These are phyloP conservation scores for Eucalyptus regnans DNA, from an alignment of 345 rosid genomes.

Conservation along the genomic window DNA sequence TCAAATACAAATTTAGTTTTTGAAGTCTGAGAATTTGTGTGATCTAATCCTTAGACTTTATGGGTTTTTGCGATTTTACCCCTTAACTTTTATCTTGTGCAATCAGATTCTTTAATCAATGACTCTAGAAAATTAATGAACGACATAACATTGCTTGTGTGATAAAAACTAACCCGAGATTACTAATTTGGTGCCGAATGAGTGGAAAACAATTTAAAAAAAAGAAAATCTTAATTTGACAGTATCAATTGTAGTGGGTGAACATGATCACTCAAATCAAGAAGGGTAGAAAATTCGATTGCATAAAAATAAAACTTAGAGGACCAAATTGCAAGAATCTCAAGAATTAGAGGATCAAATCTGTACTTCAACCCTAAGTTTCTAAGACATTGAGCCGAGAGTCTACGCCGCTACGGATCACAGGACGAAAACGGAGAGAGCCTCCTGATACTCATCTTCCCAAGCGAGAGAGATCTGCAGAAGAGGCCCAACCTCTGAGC, in stretches of 20 bases:
- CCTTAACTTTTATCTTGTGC: background rate
- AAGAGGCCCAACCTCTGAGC: background rate
- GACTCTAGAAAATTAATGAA: background rate
- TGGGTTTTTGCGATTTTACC: background rate
- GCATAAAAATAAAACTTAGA: background rate
- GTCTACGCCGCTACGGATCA: background rate
- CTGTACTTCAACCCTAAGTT: background rate
- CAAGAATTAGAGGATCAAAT: background rate
- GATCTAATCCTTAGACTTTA: background rate
- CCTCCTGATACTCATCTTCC: background rate
- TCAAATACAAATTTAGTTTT: background rate
- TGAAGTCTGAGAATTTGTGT: background rate
- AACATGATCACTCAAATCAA: background rate
- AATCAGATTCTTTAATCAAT: background rate
- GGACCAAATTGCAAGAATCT: background rate
- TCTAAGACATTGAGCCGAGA: background rate
- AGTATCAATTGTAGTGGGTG: background rate
- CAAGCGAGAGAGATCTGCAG: background rate
- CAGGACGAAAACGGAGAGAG: background rate
- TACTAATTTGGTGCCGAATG: background rate
- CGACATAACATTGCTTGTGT: background rate
- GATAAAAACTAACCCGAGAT: background rate
- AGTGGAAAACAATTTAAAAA: background rate
- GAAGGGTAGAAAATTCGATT: background rate
- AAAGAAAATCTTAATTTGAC: background rate